Conservation (phyloP, 2,329 filamentous ascomycete genomes). For the Scortechinia acanthostroma region DNA sequence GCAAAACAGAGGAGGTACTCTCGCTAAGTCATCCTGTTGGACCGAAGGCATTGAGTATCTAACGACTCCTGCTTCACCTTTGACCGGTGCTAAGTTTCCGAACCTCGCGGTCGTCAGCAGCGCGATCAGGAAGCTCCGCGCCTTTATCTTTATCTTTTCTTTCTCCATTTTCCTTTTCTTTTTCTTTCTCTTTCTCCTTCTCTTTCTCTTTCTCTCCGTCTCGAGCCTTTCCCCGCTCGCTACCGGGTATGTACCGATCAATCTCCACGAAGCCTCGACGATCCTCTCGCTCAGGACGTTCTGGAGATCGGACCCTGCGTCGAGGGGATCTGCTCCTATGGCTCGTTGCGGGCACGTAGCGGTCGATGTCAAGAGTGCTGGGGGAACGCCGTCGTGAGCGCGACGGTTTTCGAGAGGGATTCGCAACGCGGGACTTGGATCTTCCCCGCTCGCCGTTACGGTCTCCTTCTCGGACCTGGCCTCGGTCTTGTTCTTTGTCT, state of each 20-base stretch:
- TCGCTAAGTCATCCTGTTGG: no score
- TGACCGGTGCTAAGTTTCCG: no score
- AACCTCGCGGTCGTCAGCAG: no score
- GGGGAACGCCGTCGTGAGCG: slow-evolving; percentile 16
- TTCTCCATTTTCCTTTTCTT: no score
- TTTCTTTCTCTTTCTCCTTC: no score
- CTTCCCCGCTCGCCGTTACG: slow-evolving; percentile 7
- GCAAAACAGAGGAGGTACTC: no score
- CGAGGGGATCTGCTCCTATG: slow-evolving; percentile 27
- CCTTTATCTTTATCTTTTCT: no score
- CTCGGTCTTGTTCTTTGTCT: not conserved
- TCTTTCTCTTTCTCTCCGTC: not conserved
- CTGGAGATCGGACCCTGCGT: slow-evolving; percentile 21
- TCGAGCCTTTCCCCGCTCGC: not conserved
- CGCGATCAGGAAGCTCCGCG: no score
- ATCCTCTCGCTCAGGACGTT: not conserved
- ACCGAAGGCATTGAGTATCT: no score
- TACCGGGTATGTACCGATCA: not conserved
- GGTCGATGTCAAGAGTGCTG: slow-evolving; percentile 26
- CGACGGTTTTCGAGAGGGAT: slow-evolving; percentile 10
- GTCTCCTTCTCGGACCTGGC: not conserved
- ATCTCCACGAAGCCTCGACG: not conserved
- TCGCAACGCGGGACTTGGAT: slow-evolving; percentile 17
- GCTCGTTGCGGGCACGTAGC: slow-evolving; percentile 29
- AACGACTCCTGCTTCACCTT: no score